These are phyloP conservation scores for Coemansia sp. DNA, from an alignment of 192 early-diverging fungal species.

Conservation along the genomic window DNA sequence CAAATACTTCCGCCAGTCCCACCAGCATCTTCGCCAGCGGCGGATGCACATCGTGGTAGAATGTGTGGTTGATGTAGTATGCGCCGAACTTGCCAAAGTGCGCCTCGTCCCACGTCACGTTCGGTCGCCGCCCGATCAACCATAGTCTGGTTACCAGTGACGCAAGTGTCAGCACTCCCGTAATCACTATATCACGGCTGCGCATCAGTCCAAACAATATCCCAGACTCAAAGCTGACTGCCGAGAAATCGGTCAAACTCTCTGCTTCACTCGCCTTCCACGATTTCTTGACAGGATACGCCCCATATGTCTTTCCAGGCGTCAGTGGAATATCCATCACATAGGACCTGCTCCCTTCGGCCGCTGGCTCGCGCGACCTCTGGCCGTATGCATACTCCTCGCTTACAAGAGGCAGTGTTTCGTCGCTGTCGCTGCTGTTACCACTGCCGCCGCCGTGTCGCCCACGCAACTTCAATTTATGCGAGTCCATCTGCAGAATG, in stretches of 20 bases:
- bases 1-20: conserved; percentile 63
- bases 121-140: conserved; percentile 59
- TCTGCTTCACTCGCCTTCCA: conserved; percentile 2
- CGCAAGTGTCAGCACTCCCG: conserved; percentile 59
- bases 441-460: conserved; percentile 18
- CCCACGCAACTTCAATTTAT: conserved; percentile 45
- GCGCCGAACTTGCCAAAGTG: conserved; percentile 75
- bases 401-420: conserved; percentile 17
- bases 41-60: conserved; percentile 98
- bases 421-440: conserved; percentile 5
- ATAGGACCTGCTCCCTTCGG: conserved; percentile 1
- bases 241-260: conserved; percentile 35
- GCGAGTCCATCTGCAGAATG: conserved; percentile 36
- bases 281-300: conserved; percentile 30
- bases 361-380: not conserved
- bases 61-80: conserved; percentile 86
- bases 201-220: conserved; percentile 32
- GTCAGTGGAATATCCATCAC: not conserved
- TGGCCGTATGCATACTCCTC: conserved; percentile 18
- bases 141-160: conserved; percentile 69
- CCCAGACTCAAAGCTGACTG: conserved; percentile 23
- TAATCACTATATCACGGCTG: conserved; percentile 57
- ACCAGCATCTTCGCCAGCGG: conserved; percentile 85
- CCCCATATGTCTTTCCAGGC: conserved; percentile 30
- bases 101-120: conserved; percentile 77